A percentile compares a stretch with the other conserved stretches of the same genome.
Conservation (phyloP, 306 rosid species). For the Fragaria ananassa region DNA sequence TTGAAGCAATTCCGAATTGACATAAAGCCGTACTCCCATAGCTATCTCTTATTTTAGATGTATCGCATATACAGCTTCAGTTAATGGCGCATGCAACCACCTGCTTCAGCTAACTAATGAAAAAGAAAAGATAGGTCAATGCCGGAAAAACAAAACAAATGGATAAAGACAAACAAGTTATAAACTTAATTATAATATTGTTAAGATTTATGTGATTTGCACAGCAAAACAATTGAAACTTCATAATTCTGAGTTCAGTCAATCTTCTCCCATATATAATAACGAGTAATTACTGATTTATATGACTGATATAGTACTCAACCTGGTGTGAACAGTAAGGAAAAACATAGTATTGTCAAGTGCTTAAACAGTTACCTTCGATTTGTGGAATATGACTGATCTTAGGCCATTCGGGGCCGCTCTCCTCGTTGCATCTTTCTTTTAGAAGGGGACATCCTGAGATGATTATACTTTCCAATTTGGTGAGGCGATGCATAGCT, state of each 20-base stretch:
- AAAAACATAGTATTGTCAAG: too few relatives aligned
- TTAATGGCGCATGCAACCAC: too few relatives aligned
- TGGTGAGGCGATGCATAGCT: neutral
- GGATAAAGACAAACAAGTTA: too few relatives aligned
- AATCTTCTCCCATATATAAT: too few relatives aligned
- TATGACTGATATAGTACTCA: too few relatives aligned
- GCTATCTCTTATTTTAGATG: neutral
- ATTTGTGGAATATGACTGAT: neutral
- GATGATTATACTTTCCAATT: accelerated
- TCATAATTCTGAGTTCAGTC: too few relatives aligned
- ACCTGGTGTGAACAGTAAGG: too few relatives aligned
- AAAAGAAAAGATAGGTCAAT: neutral
- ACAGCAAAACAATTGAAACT: too few relatives aligned
- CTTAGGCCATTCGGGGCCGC: neutral
- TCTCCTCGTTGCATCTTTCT: neutral
- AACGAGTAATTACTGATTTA: too few relatives aligned
- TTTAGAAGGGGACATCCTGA: neutral
- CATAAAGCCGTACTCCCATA: neutral
- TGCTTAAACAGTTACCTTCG: too few relatives aligned
- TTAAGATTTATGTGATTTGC: neutral
- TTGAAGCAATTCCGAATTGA: neutral
- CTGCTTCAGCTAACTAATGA: too few relatives aligned
- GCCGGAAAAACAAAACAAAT: neutral
- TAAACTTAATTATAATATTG: neutral
- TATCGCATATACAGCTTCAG: neutral